Percentiles rank a stretch among this genome's conserved stretches.
phyloP scores from a whole-genome alignment of 331 rosid genomes.

The Spiraea crenata region DNA sequence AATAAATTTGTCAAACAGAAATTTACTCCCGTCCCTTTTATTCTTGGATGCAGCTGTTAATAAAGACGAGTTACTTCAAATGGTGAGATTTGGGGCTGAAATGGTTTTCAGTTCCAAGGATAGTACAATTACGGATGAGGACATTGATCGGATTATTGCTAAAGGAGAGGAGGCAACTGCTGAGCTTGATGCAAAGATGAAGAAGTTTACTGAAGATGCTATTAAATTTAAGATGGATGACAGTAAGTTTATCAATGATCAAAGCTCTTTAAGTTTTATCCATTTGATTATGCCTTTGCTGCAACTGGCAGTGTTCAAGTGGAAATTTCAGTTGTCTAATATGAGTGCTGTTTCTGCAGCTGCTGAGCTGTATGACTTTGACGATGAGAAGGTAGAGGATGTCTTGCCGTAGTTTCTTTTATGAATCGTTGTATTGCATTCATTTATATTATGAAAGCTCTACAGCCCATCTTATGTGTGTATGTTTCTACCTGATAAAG shows the following conservation, averaged over 20 bases:
- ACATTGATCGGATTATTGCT: constrained; percentile 94
- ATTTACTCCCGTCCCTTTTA: background rate
- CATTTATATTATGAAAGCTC: background rate
- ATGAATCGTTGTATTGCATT: too few relatives aligned
- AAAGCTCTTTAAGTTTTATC: background rate
- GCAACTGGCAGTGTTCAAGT: constrained; percentile 2
- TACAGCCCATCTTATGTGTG: background rate
- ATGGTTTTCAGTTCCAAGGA: constrained; percentile 99
- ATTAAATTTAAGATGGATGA: constrained; percentile 99
- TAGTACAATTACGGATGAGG: constrained; percentile 96
- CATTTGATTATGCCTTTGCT: constrained; percentile 9
- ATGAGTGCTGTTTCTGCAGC: constrained; percentile 47
- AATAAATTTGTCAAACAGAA: background rate
- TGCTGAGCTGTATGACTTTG: constrained; percentile 96
- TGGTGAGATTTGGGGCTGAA: constrained; percentile 99
- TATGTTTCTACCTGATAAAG: constrained; percentile 37
- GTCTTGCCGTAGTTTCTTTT: background rate
- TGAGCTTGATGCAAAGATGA: constrained; percentile 99
- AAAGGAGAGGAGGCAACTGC: constrained; percentile 99
- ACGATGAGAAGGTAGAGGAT: constrained; percentile 76
- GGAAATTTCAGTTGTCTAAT: constrained; percentile 18
- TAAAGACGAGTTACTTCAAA: constrained; percentile 94
- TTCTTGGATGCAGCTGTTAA: constrained; percentile 72
- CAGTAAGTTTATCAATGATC: constrained; percentile 47
- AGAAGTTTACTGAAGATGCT: constrained; percentile 97